Percentiles rank a stretch among this genome's conserved stretches.
phyloP scores from a whole-genome alignment of 257 asterid genomes.

The Plectranthus barbatus region DNA sequence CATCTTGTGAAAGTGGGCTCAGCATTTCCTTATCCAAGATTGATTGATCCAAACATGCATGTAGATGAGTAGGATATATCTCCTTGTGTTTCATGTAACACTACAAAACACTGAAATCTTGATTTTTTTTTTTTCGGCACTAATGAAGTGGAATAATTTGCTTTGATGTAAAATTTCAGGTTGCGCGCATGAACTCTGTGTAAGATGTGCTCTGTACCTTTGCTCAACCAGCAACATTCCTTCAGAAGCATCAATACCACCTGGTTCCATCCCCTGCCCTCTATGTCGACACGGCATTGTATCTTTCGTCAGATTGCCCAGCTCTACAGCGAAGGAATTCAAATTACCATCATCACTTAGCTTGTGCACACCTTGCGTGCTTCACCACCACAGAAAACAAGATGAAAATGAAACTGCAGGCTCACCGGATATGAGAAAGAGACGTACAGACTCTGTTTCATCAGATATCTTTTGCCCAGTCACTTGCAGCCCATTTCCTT shows the following conservation, averaged over 20 bases:
- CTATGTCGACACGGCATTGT: conserved; percentile 73
- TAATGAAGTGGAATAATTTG: not conserved
- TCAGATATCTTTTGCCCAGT: conserved; percentile 70
- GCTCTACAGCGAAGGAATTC: conserved; percentile 57
- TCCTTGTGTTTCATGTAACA: not conserved
- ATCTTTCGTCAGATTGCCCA: conserved; percentile 56
- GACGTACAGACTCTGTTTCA: conserved; percentile 56
- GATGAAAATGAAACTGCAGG: conserved; percentile 41
- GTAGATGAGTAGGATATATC: not conserved
- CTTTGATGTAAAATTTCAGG: conserved; percentile 35
- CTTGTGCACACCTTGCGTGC: conserved; percentile 87
- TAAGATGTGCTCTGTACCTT: conserved; percentile 83
- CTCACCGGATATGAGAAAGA: conserved; percentile 60
- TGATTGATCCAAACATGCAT: not conserved
- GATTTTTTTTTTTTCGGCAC: not conserved
- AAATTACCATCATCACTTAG: conserved; percentile 58
- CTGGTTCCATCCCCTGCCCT: conserved; percentile 91
- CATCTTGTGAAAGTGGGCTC: too few relatives aligned
- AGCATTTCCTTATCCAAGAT: not conserved
- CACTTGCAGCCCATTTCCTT: conserved; percentile 92
- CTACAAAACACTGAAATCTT: not conserved
- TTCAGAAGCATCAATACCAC: conserved; percentile 52
- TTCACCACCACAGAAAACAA: conserved; percentile 63
- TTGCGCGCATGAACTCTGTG: conserved; percentile 78
- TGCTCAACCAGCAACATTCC: conserved; percentile 85